Evolutionary conservation across 2,329 filamentous ascomycete species (phyloP).

Genomic region (Penicillium sp.): DNA sequence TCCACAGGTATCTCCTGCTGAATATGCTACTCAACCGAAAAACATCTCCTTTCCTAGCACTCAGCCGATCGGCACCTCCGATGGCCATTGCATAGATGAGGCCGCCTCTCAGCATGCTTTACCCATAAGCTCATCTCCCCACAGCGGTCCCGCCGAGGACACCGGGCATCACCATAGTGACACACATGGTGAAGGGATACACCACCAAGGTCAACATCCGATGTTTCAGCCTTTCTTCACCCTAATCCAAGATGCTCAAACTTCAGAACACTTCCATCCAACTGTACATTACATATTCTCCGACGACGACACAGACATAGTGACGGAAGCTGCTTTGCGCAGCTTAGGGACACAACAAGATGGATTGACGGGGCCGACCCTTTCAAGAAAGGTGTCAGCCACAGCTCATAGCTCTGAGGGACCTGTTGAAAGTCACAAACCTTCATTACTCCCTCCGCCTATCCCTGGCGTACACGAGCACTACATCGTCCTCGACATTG

Average conservation of each 20-base stretch:
- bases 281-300: slow-evolving; percentile 86
- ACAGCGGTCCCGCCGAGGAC: slow-evolving; percentile 7
- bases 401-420: slow-evolving; percentile 3
- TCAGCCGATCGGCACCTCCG: slow-evolving; percentile 6
- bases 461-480: slow-evolving; percentile 48
- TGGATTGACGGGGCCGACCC: slow-evolving; percentile 18
- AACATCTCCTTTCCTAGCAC: slow-evolving; percentile 13
- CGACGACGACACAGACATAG: slow-evolving; percentile 76
- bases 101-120: slow-evolving; percentile 2
- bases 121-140: slow-evolving; percentile 1
- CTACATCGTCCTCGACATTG: slow-evolving; percentile 53
- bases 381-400: slow-evolving; percentile 9
- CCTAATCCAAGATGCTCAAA: slow-evolving; percentile 69
- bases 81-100: slow-evolving; percentile 6
- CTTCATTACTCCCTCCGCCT: slow-evolving; percentile 42
- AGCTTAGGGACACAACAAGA: slow-evolving; percentile 46
- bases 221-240: slow-evolving; percentile 77
- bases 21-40: slow-evolving; percentile 7
- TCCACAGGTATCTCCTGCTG: slow-evolving; percentile 20
- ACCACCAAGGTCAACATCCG: slow-evolving; percentile 19
- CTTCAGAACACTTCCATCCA: slow-evolving; percentile 71
- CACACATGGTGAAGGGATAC: slow-evolving; percentile 10
- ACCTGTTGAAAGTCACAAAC: slow-evolving; percentile 22
- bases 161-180: neutral
- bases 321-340: slow-evolving; percentile 60